A percentile compares a stretch with the other conserved stretches of the same genome.
Conservation (phyloP, 306 rosid species). For the Cicer cuneatum region DNA sequence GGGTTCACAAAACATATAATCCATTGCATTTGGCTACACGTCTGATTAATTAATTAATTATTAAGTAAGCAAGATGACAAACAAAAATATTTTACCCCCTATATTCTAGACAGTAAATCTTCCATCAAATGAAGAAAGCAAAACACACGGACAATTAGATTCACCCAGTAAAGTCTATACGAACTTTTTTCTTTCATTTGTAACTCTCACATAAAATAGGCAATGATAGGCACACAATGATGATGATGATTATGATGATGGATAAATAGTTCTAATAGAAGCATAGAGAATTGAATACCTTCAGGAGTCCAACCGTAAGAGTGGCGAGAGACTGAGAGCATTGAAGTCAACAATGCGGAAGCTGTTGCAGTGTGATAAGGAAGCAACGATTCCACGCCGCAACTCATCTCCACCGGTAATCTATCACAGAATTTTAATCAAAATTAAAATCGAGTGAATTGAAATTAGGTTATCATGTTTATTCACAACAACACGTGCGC, state of each 20-base stretch:
- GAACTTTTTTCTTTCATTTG: not conserved
- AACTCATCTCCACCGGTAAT: slow-evolving; percentile 80
- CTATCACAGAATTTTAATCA: slow-evolving; percentile 39
- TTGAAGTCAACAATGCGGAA: slow-evolving; percentile 87
- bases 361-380: slow-evolving; percentile 92
- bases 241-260: not conserved
- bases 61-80: not conserved
- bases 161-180: not conserved
- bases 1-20: not conserved
- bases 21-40: slow-evolving; percentile 3
- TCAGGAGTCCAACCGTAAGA: slow-evolving; percentile 81
- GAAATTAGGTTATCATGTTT: slow-evolving; percentile 8
- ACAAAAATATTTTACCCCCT: not conserved
- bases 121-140: not conserved
- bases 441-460: slow-evolving; percentile 13
- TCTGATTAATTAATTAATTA: not conserved
- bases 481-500: not conserved
- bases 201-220: not conserved
- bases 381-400: slow-evolving; percentile 81
- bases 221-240: not conserved
- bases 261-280: not conserved
- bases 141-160: not conserved
- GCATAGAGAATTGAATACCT: slow-evolving; percentile 54
- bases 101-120: not conserved
- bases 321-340: slow-evolving; percentile 81